Evolutionary conservation across 345 rosid genomes (phyloP).

Genomic region (Eucalyptus pauciflora): DNA sequence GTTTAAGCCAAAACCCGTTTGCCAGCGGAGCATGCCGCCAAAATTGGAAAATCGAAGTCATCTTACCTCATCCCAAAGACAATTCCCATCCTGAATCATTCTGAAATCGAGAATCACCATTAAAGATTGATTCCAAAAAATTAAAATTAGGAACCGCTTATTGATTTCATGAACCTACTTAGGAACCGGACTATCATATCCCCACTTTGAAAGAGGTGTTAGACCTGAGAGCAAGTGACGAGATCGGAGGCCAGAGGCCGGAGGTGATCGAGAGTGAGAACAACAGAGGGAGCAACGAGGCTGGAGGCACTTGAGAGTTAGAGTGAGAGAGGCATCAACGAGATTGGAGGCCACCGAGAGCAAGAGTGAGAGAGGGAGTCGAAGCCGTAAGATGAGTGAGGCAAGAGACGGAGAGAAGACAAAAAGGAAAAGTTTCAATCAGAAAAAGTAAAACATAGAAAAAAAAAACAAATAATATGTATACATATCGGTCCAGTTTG

Average conservation of each 20-base stretch:
- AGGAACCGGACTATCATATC: no score
- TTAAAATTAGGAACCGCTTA: neutral
- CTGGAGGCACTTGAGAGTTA: neutral
- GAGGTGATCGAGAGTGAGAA: neutral
- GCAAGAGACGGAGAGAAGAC: neutral
- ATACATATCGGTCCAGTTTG: accelerated
- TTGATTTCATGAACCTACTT: neutral
- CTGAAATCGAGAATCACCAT: accelerated
- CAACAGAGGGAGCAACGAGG: neutral
- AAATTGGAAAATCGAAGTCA: neutral
- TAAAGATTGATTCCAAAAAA: no score
- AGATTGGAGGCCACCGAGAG: neutral
- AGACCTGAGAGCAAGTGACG: neutral
- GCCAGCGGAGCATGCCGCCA: neutral
- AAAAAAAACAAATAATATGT: no score
- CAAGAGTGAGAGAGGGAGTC: neutral
- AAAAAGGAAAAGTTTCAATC: neutral
- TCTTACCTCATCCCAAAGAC: neutral
- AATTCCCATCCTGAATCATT: neutral
- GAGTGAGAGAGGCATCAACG: neutral
- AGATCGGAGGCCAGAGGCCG: neutral
- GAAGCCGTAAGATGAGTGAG: neutral
- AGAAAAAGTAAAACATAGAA: no score
- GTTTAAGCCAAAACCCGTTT: neutral
- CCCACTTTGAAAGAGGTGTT: neutral